Evolutionary conservation across 805 yeast genomes (phyloP), one percentile per base, ranked within the genome.

Genomic region (Starmerella apis): DNA sequence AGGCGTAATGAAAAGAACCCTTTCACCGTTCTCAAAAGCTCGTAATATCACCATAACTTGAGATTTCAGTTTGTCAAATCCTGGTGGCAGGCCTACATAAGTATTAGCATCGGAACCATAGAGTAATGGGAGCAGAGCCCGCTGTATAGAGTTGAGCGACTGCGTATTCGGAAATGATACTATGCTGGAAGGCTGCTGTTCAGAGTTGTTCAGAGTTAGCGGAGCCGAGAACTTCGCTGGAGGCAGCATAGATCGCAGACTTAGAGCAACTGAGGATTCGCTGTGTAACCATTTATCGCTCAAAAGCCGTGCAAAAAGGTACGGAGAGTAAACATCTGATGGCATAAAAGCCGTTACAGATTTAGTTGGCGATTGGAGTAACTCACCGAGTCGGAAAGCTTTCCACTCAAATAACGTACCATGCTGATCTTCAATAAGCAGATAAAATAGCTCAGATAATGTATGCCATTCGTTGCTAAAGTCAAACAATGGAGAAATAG

Each of bases 281-380:
- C 86, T 78, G 54, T 85, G 88, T 4, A 87, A 66, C 98, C 97
- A 92, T 52, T 73, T 77, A 51, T 88, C 94, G 50, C 94, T 86
- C 2, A 83, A 65, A 11, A 88, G 63, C 0, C 82, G 71, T 4
- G 87, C 73, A 63, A 83, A 86, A 56, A 82, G 79, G 57, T 78
- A 80, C 0, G 88, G 83, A 20, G 73, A 63, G 4, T 32, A 25
- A 2, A n/a, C 5, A 8, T 41, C 44, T 16, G 33, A 13, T 11
- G 22, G 44, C 24, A 48, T 22, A 6, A 24, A 24, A 27, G 36
- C 28, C 11, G 23, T 13, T 19, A 28, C 20, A 18, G 11, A n/a
- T 24, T 9, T 36, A 11, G 35, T 11, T 4, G 18, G 16, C 4
- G 18, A 8, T 3, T 11, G 28, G 2, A n/a, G 19, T 30, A 46